Percentiles rank a stretch among this genome's conserved stretches.
Evolutionary conservation across 306 rosid genomes (phyloP).

Genomic region (Trifolium subterraneum): DNA sequence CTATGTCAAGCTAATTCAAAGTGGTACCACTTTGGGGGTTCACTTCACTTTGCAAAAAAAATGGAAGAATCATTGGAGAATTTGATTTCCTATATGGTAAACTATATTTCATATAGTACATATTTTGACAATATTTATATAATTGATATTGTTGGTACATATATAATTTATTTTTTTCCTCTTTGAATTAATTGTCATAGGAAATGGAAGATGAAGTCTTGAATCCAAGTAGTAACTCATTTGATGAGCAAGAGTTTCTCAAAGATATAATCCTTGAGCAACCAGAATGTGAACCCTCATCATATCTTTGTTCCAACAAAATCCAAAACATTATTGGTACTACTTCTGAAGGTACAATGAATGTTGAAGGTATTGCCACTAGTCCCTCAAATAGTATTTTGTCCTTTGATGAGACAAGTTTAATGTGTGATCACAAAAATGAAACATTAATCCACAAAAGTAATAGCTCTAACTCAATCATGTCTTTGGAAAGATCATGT

Average conservation of each 20-base stretch:
- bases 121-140: background rate
- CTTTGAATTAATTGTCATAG: conserved; percentile 26
- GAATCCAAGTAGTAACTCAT: background rate
- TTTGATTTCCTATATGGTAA: conserved; percentile 43
- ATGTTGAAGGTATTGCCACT: conserved; percentile 23
- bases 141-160: background rate
- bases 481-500: conserved; percentile 28
- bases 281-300: background rate
- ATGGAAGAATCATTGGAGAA: conserved; percentile 41
- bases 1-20: conserved; percentile 1
- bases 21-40: background rate
- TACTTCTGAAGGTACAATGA: background rate
- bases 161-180: background rate
- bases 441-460: background rate
- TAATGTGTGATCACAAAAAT: background rate
- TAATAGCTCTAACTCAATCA: conserved; percentile 29
- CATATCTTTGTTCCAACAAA: background rate
- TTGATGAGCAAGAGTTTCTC: conserved; percentile 43
- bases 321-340: background rate
- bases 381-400: conserved; percentile 36
- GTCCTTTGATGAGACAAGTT: conserved; percentile 35
- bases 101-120: background rate
- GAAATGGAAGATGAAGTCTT: conserved; percentile 41
- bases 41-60: background rate
- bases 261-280: conserved; percentile 36